These are phyloP conservation scores for Linnemannia hyalina DNA, from an alignment of 192 early-diverging fungal genomes.

Conservation along the genomic window DNA sequence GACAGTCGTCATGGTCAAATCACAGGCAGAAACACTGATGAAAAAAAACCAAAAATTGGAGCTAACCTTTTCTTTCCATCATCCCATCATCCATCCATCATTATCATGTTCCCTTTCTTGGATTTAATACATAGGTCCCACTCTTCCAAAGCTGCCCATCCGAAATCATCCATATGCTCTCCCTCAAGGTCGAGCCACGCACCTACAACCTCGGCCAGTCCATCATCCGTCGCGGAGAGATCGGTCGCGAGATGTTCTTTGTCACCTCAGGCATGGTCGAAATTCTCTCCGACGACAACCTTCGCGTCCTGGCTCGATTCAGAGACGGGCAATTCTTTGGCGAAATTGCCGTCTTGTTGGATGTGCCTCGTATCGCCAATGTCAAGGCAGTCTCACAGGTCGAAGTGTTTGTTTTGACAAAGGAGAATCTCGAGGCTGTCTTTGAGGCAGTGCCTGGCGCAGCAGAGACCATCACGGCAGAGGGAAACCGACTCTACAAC, in stretches of 20 bases:
- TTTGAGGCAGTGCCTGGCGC: slow-evolving; percentile 52
- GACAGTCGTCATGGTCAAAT: not conserved
- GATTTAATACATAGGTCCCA: slow-evolving; percentile 42
- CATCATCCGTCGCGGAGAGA: slow-evolving; percentile 74
- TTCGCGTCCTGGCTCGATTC: slow-evolving; percentile 44
- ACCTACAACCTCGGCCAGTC: slow-evolving; percentile 66
- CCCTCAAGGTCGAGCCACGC: slow-evolving; percentile 61
- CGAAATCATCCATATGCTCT: slow-evolving; percentile 60
- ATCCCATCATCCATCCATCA: not conserved
- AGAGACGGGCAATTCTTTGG: slow-evolving; percentile 65
- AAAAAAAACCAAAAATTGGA: not conserved
- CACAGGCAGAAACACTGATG: not conserved
- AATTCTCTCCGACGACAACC: slow-evolving; percentile 63
- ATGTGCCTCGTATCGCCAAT: slow-evolving; percentile 61
- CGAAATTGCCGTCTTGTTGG: slow-evolving; percentile 61
- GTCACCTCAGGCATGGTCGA: slow-evolving; percentile 76
- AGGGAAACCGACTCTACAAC: slow-evolving; percentile 41
- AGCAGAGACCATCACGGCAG: slow-evolving; percentile 42
- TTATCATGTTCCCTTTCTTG: not conserved
- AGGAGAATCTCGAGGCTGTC: slow-evolving; percentile 54
- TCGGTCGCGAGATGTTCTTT: slow-evolving; percentile 80
- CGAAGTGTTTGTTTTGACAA: slow-evolving; percentile 64
- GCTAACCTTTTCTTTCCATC: not conserved
- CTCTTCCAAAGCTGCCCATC: slow-evolving; percentile 59
- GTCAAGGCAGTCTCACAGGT: slow-evolving; percentile 61